phyloP scores from a whole-genome alignment of 2,329 filamentous ascomycete species.

The Alternaria rosae region DNA sequence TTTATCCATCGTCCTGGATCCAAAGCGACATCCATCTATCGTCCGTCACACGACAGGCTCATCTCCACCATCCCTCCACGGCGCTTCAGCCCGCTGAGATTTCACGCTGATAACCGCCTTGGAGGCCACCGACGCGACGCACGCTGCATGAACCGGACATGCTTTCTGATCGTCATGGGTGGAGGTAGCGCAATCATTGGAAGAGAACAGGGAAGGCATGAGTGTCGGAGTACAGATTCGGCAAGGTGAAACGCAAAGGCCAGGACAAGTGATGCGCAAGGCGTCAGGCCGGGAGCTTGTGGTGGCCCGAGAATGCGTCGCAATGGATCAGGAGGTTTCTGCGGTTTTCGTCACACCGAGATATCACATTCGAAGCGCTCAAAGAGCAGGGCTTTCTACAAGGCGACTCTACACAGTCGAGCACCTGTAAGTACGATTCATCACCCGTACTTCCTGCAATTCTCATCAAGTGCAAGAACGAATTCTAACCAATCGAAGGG shows the following conservation, averaged over 20 bases:
- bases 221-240: conserved; percentile 20
- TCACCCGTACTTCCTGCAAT: conserved; percentile 14
- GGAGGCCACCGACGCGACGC: conserved; percentile 15
- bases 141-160: conserved; percentile 1
- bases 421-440: conserved; percentile 15
- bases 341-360: conserved; percentile 19
- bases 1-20: conserved; percentile 13
- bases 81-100: conserved; percentile 17
- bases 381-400: conserved; percentile 13
- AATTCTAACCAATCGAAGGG: conserved; percentile 25
- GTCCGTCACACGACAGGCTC: conserved; percentile 9
- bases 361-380: conserved; percentile 31
- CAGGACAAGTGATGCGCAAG: too few species aligned
- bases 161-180: too few species aligned
- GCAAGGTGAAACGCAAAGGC: conserved; percentile 32
- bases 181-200: conserved; percentile 34
- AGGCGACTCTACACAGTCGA: conserved; percentile 14
- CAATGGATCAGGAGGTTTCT: conserved; percentile 5
- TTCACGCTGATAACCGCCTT: conserved; percentile 15
- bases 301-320: conserved; percentile 10
- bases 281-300: conserved; percentile 22
- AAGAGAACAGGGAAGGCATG: conserved; percentile 19
- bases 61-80: conserved; percentile 15
- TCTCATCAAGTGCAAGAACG: conserved; percentile 1
- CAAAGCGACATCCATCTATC: background rate